A percentile compares a stretch with the other conserved stretches of the same genome.
These are phyloP conservation scores for Pueraria montana DNA, from an alignment of 306 rosid genomes.

Conservation along the genomic window DNA sequence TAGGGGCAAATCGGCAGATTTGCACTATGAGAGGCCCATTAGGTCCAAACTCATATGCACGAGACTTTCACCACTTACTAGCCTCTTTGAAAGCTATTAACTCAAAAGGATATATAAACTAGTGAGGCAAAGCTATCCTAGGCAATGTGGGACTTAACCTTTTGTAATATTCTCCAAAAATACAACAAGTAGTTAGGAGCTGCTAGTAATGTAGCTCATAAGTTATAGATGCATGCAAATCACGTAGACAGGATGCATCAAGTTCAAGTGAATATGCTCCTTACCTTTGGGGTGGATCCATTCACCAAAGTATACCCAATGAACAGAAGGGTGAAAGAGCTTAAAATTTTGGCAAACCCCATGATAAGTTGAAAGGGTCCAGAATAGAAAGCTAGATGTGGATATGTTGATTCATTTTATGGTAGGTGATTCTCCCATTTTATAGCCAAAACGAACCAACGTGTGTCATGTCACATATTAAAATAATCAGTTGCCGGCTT, in stretches of 20 bases:
- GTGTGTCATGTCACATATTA: constrained; percentile 5
- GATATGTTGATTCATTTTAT: constrained; percentile 37
- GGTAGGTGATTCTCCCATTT: constrained; percentile 42
- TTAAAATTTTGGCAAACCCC: constrained; percentile 46
- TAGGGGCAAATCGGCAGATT: no score
- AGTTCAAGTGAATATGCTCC: background rate
- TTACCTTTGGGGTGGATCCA: constrained; percentile 67
- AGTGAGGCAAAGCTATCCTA: no score
- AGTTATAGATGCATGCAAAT: constrained; percentile 45
- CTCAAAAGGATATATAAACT: no score
- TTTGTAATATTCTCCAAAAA: no score
- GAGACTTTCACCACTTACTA: no score
- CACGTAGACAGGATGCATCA: constrained; percentile 38
- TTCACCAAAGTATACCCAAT: constrained; percentile 48
- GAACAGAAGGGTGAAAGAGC: constrained; percentile 49
- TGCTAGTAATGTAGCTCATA: background rate
- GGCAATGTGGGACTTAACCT: no score
- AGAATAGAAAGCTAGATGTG: constrained; percentile 20
- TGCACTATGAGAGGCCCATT: no score
- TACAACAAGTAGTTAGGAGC: background rate
- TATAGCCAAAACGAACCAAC: constrained; percentile 47
- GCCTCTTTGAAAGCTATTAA: no score
- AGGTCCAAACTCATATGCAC: no score
- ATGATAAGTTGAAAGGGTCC: constrained; percentile 38
- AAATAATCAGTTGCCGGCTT: constrained; percentile 52